Evolutionary conservation across 805 yeast species (phyloP).

Genomic region (Yamadazyma takamatsuzukensis): DNA sequence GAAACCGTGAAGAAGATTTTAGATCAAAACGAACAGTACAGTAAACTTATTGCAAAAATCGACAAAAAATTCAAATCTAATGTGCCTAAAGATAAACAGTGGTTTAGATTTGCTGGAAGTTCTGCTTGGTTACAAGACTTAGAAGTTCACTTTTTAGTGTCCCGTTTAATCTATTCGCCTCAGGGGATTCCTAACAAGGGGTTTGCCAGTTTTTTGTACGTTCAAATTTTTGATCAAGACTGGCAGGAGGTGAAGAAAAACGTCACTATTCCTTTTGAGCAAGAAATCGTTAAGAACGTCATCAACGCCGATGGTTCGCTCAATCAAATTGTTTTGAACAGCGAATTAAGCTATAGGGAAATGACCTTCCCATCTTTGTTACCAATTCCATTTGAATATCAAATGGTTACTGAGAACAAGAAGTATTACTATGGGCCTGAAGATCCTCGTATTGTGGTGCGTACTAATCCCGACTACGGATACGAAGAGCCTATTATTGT

Average conservation of each 20-base stretch:
- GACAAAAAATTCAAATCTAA: constrained; percentile 15
- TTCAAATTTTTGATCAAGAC: constrained; percentile 16
- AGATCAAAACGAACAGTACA: constrained; percentile 8
- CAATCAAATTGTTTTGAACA: constrained; percentile 8
- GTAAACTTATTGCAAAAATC: constrained; percentile 14
- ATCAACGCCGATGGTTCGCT: constrained; percentile 16
- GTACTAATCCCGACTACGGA: constrained; percentile 26
- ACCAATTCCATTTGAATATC: constrained; percentile 15
- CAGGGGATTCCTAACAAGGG: constrained; percentile 22
- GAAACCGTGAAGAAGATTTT: constrained; percentile 10
- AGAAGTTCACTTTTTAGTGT: constrained; percentile 28
- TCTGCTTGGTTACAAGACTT: constrained; percentile 30
- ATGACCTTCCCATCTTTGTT: constrained; percentile 16
- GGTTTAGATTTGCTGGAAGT: constrained; percentile 32
- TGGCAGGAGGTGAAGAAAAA: constrained; percentile 19
- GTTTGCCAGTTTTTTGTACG: constrained; percentile 20
- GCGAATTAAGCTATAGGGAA: constrained; percentile 12
- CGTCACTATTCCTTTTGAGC: constrained; percentile 19
- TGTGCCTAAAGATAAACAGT: constrained; percentile 20
- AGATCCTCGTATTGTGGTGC: constrained; percentile 44
- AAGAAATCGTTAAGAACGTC: constrained; percentile 10
- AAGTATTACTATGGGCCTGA: constrained; percentile 34
- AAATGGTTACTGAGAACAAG: constrained; percentile 6
- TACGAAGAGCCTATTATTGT: constrained; percentile 22
- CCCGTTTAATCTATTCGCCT: constrained; percentile 25